These are phyloP conservation scores for Acanthamoeba divionensis DNA, from an alignment of 208 protist genomes.

Conservation along the genomic window DNA sequence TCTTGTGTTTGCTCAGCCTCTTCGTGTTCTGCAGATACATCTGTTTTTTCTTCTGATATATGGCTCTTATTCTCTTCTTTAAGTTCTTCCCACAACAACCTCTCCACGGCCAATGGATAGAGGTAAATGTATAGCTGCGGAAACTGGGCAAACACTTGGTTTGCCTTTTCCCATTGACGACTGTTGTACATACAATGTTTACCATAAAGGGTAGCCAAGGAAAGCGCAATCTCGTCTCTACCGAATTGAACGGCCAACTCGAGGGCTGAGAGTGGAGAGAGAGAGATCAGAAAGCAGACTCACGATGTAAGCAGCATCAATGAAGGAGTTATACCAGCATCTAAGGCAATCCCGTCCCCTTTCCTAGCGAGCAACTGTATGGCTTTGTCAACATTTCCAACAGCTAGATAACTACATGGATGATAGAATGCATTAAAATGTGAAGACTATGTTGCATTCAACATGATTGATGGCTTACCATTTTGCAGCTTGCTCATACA, in stretches of 20 bases:
- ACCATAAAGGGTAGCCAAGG: neutral
- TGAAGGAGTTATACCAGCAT: neutral
- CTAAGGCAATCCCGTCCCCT: neutral
- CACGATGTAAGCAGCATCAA: neutral
- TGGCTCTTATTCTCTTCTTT: too few relatives aligned
- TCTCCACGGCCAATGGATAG: neutral
- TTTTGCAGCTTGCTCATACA: slow-evolving; percentile 28
- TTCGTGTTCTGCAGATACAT: neutral
- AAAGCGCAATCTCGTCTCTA: neutral
- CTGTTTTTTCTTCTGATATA: too few relatives aligned
- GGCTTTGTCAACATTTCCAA: neutral
- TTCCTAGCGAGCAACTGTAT: slow-evolving; percentile 6
- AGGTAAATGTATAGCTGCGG: neutral
- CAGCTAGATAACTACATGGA: neutral
- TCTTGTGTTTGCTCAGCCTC: neutral
- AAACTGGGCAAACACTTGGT: neutral
- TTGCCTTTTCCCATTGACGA: neutral
- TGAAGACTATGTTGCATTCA: neutral
- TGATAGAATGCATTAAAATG: neutral
- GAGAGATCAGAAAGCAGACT: neutral
- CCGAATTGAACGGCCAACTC: neutral
- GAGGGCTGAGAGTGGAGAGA: neutral
- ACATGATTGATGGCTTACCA: neutral
- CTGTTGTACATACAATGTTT: neutral
- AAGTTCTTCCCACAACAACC: neutral